Evolutionary conservation across 2,329 filamentous ascomycete species (phyloP), one percentile per base, ranked within the genome.

Genomic region (Colletotrichum sp.): DNA sequence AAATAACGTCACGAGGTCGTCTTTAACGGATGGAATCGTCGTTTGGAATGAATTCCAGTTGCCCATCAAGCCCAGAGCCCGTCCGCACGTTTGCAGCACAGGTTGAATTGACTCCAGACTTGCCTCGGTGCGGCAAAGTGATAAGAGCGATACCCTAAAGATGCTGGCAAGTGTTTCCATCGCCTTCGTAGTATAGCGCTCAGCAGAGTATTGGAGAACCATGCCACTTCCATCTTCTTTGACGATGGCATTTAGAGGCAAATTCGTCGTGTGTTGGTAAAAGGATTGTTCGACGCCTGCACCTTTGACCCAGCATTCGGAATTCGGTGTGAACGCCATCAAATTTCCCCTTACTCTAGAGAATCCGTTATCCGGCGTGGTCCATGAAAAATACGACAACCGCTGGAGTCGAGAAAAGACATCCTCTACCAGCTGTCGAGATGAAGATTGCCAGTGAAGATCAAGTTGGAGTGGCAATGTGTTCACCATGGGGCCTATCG

Each of bases 401-500:
- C 31, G 54, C 24, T 68, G 27, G 18, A 36, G 29, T 11, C 31
- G 29, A 51, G 6, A 47, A 58, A 76, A 77, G 4, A 75, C 33
- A 16, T 47, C 34, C 24, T 51, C 18, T 6, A 80, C 24, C 24
- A 74, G 74, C 13, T 78, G 71, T 54, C 69, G 33, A 36, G 76
- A 38, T 15, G 74, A 75, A 21, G 69, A 24, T 12, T 71, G 73
- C 33, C 43, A 57, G 8, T 77, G 54, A 11, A 79, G 21, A 12
- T 71, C 67, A 21, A 79, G 65, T 5, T 72, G 64, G 9, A 81
- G 72, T 4, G 81, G 81, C 9, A 82, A 65, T 2, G 77, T 76
- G 27, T 84, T 83, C 51, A 85, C 77, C 16, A 83, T 38, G 2
- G 83, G 82, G 0, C 84, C 85, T 8, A 84, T 76, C 2, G 79